Conservation (phyloP, 2,329 filamentous ascomycete genomes). For the Tolypocladium album region DNA sequence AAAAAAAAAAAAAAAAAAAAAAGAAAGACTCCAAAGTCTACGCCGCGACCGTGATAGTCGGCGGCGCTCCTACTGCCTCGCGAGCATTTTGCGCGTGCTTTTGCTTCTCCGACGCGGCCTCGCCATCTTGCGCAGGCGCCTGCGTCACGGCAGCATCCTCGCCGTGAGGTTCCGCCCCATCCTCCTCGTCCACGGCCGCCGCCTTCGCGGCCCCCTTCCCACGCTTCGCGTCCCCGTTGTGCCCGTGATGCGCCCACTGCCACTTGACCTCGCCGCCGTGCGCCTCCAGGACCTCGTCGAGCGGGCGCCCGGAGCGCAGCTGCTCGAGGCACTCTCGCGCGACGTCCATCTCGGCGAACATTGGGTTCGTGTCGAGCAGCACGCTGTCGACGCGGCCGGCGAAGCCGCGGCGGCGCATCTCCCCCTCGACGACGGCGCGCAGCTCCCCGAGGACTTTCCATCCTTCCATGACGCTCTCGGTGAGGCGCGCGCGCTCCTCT, state of each 20-base stretch:
- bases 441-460: constrained; percentile 23
- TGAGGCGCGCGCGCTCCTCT: constrained; percentile 14
- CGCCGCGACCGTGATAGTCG: neutral
- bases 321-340: constrained; percentile 35
- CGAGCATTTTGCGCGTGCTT: neutral
- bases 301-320: constrained; percentile 29
- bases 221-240: no score
- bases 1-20: neutral
- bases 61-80: neutral
- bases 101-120: neutral
- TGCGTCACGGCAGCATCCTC: neutral
- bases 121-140: neutral
- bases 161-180: neutral
- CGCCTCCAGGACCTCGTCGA: constrained; percentile 12
- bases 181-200: neutral
- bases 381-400: constrained; percentile 22
- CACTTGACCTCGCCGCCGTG: neutral
- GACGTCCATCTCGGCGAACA: constrained; percentile 38
- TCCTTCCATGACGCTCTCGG: constrained; percentile 17
- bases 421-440: constrained; percentile 10
- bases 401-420: constrained; percentile 25
- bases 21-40: neutral
- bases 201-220: neutral
- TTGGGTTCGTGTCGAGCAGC: constrained; percentile 15
- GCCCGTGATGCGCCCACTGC: neutral